Conservation (phyloP, 306 rosid genomes). For the Alnus glutinosa region DNA sequence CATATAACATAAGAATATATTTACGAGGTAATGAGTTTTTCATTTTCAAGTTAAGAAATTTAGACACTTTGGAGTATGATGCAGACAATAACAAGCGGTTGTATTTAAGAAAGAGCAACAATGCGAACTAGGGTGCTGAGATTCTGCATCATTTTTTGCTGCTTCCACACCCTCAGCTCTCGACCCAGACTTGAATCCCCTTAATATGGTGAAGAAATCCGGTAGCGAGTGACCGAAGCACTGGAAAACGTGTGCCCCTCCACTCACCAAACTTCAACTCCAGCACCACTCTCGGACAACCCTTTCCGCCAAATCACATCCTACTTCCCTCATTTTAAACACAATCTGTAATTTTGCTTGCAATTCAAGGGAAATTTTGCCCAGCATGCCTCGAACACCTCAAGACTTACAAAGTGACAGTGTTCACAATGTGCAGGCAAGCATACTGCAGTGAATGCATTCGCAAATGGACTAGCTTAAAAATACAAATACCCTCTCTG, state of each 20-base stretch:
- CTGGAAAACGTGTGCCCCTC: too few species aligned
- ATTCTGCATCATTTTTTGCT: not conserved
- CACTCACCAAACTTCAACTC: too few species aligned
- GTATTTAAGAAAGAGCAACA: not conserved
- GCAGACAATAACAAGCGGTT: too few species aligned
- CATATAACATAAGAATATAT: not conserved
- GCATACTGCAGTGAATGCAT: constrained; percentile 55
- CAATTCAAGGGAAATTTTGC: constrained; percentile 43
- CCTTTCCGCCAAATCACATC: too few species aligned
- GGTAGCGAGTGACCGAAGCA: too few species aligned
- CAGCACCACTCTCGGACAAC: too few species aligned
- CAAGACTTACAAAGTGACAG: constrained; percentile 37
- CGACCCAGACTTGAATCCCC: too few species aligned
- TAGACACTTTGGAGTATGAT: not conserved
- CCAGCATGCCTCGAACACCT: constrained; percentile 45
- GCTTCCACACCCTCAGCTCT: not conserved
- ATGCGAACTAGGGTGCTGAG: constrained; percentile 1
- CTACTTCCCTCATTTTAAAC: too few species aligned
- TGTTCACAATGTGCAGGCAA: constrained; percentile 43
- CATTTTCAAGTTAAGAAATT: not conserved
- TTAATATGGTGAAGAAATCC: too few species aligned
- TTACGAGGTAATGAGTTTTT: too few species aligned
- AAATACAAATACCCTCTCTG: constrained; percentile 60
- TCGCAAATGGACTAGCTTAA: constrained; percentile 48
- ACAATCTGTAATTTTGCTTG: constrained; percentile 35